These are phyloP conservation scores for Tulasnella sp. DNA, from an alignment of 768 basidiomycete species.

Conservation along the genomic window DNA sequence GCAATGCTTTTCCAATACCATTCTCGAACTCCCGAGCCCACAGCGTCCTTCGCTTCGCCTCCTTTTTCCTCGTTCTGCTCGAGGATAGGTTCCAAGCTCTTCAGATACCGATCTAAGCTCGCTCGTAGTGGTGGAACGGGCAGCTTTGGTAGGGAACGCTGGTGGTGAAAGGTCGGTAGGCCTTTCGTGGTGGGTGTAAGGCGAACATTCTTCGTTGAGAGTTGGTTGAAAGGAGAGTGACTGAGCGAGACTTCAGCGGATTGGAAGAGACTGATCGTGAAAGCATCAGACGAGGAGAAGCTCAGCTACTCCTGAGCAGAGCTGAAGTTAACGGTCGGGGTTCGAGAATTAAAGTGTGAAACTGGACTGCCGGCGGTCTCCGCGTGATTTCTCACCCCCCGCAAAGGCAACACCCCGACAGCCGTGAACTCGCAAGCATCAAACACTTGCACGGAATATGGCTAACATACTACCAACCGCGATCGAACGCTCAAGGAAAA, in stretches of 20 bases:
- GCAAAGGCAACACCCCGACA: not conserved
- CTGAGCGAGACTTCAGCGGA: not conserved
- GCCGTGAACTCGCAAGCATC: not conserved
- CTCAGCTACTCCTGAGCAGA: not conserved
- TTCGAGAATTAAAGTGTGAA: not conserved
- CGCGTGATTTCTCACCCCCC: not conserved
- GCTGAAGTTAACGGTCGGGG: not conserved
- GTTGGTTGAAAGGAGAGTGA: not conserved
- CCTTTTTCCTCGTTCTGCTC: conserved; percentile 65
- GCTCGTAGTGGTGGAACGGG: conserved; percentile 76
- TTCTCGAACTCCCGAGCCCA: conserved; percentile 66
- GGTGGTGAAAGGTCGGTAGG: conserved; percentile 31
- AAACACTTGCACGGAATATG: too few relatives aligned
- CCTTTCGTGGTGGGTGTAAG: conserved; percentile 4
- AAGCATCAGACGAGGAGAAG: not conserved
- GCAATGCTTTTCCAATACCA: conserved; percentile 64
- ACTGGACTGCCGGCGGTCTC: conserved; percentile 4
- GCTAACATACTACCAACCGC: too few relatives aligned
- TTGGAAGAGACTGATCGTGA: not conserved
- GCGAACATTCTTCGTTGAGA: conserved; percentile 26
- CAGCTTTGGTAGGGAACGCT: conserved; percentile 55
- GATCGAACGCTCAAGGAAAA: too few relatives aligned
- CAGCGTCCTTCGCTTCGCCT: conserved; percentile 48
- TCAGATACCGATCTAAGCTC: conserved; percentile 73
- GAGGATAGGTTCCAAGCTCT: conserved; percentile 72